Evolutionary conservation across 2,329 filamentous ascomycete genomes (phyloP), one percentile per base, ranked within the genome.

Genomic region (Paradendryphiella salina): DNA sequence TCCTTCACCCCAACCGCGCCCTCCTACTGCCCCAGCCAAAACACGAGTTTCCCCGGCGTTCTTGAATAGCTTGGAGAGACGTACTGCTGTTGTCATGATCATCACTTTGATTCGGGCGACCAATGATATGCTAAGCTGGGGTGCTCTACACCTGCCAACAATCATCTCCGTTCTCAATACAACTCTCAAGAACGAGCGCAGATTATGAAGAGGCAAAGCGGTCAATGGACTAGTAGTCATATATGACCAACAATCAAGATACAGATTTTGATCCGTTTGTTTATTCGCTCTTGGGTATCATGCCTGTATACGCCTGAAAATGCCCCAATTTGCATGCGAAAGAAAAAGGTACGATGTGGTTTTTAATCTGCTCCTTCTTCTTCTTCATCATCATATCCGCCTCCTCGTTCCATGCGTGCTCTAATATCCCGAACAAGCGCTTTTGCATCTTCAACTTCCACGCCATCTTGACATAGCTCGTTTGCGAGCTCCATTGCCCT

Each of bases 391-490:
- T 26, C 23, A 26, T 26, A 7, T 10, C 58, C 61, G 21, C 57
- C 61, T 13, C 65, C 65, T 21, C 66, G 61, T 41, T 90, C 88
- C 73, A 91, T 81, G 59, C 89, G 82, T 4, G 88, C 88, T 61
- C 92, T 82, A 10, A 96, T 86, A 72, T 97, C 93, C 54, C 90
- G 82, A 55, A 96, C 88, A 61, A 97, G 77, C 3, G 91, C 90
- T 76, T 97, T 97, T 21, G 94, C 94, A 73, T 99, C 94, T 71
- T 99, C 94, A 2, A 97, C 90, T 73, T 97, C 94, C 20, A 95
- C 86, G 0, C 94, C 94, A 73, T 99, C 94, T 73, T 96, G 90
- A 70, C 92, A 96, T 37, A 99, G 78, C 74, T 99, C 94, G 54
- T 87, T 90, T 0, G 91, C 92, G 34, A 97, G 77, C 56, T 90